A percentile compares a stretch with the other conserved stretches of the same genome.
Evolutionary conservation across 2,329 filamentous ascomycete species (phyloP).

Genomic region (Botrytis paeoniae): DNA sequence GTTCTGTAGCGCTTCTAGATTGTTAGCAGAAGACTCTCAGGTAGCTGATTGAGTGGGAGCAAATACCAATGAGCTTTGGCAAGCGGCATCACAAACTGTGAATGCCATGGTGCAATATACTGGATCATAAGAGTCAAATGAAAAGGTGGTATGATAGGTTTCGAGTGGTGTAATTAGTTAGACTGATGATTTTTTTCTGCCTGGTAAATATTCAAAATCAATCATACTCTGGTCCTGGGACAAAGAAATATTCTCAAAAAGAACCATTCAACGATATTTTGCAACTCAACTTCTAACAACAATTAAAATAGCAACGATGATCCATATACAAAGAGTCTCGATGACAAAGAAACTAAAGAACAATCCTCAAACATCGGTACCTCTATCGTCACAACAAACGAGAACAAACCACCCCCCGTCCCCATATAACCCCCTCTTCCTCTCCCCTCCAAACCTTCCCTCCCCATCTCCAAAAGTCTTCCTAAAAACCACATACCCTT

Average conservation of each 20-base stretch:
- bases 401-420: background rate
- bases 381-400: background rate
- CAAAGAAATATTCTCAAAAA: background rate
- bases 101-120: too few relatives aligned
- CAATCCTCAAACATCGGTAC: background rate
- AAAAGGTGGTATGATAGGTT: too few relatives aligned
- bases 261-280: background rate
- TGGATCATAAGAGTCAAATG: background rate
- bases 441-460: background rate
- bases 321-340: too few relatives aligned
- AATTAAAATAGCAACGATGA: too few relatives aligned
- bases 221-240: background rate
- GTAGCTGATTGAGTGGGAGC: too few relatives aligned
- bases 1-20: too few relatives aligned
- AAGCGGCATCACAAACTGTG: too few relatives aligned
- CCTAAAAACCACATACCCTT: background rate
- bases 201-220: background rate
- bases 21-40: too few relatives aligned
- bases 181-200: too few relatives aligned
- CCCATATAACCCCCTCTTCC: background rate
- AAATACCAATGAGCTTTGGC: too few relatives aligned
- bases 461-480: background rate
- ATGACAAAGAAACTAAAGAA: background rate
- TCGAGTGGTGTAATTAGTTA: fast-evolving
- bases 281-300: background rate